Conservation (phyloP, 805 yeast genomes). For the Candida pseudoglaebosa region DNA sequence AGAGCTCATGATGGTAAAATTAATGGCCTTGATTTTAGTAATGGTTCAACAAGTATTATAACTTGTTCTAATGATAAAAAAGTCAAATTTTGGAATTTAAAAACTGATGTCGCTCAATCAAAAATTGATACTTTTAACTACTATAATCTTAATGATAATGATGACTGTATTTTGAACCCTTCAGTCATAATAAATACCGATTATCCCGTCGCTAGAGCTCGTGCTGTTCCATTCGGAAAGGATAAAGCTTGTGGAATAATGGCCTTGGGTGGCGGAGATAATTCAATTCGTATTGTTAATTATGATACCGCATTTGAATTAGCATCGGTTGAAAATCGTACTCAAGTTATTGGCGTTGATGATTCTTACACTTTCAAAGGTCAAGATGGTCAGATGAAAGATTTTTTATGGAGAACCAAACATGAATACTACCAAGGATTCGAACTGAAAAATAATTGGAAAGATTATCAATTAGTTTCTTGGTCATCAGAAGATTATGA, state of each 20-base stretch:
- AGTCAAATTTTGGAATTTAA: conserved; percentile 75
- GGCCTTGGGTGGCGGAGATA: conserved; percentile 86
- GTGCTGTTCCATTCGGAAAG: conserved; percentile 84
- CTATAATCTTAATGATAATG: conserved; percentile 13
- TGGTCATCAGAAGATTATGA: conserved; percentile 87
- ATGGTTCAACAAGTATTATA: conserved; percentile 56
- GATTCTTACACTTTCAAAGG: conserved; percentile 67
- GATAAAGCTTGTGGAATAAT: conserved; percentile 72
- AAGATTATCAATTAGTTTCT: conserved; percentile 87
- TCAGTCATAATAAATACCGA: conserved; percentile 60
- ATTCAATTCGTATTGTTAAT: conserved; percentile 55
- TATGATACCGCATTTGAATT: conserved; percentile 32
- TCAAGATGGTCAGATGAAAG: conserved; percentile 80
- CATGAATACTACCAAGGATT: conserved; percentile 43
- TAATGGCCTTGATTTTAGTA: conserved; percentile 83
- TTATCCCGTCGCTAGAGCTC: conserved; percentile 86
- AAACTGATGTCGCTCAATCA: conserved; percentile 16
- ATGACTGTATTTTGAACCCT: conserved; percentile 31
- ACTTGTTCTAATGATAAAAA: conserved; percentile 85
- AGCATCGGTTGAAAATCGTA: conserved; percentile 21
- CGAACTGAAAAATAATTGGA: conserved; percentile 50
- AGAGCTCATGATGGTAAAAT: conserved; percentile 81
- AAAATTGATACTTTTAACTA: conserved; percentile 15
- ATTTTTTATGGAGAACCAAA: conserved; percentile 77
- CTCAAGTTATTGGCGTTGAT: conserved; percentile 21